Conservation (phyloP, 352 stramenopile genomes). For the Plasmopara muralis region DNA sequence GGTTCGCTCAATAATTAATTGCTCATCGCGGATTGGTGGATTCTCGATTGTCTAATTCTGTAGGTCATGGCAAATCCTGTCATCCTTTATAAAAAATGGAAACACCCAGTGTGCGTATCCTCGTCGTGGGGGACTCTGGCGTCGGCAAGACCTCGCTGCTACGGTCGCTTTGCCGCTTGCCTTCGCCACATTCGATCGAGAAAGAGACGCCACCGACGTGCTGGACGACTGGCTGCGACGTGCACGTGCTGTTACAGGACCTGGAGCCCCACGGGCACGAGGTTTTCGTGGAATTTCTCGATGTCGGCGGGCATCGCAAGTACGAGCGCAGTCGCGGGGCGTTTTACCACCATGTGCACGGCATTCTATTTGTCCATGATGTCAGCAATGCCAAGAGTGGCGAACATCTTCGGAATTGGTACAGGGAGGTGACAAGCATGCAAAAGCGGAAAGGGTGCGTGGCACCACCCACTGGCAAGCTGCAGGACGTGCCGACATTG, state of each 20-base stretch:
- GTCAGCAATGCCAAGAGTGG: constrained; percentile 71
- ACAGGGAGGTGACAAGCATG: constrained; percentile 34
- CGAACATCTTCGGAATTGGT: constrained; percentile 61
- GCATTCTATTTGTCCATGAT: constrained; percentile 78
- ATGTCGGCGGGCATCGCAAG: constrained; percentile 73
- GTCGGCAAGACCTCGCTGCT: constrained; percentile 80
- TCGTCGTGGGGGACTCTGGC: constrained; percentile 80
- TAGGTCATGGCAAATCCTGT: background rate
- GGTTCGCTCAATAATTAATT: no score
- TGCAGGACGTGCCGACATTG: constrained; percentile 36
- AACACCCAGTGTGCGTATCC: constrained; percentile 60
- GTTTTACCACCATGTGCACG: constrained; percentile 81
- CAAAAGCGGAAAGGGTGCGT: constrained; percentile 58
- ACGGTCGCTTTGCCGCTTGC: constrained; percentile 44
- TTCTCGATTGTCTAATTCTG: no score
- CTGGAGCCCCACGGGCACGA: constrained; percentile 24
- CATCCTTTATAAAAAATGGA: constrained; percentile 39
- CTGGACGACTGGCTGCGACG: constrained; percentile 80
- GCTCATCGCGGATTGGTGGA: no score
- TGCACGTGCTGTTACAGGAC: constrained; percentile 57
- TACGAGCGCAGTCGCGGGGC: constrained; percentile 74
- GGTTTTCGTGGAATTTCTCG: constrained; percentile 77
- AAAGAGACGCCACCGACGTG: constrained; percentile 23
- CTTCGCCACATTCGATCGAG: constrained; percentile 5
- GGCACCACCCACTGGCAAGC: constrained; percentile 25